A percentile compares a stretch with the other conserved stretches of the same genome.
phyloP scores from a whole-genome alignment of 805 yeast genomes.

The Yamadazyma philogaea region DNA sequence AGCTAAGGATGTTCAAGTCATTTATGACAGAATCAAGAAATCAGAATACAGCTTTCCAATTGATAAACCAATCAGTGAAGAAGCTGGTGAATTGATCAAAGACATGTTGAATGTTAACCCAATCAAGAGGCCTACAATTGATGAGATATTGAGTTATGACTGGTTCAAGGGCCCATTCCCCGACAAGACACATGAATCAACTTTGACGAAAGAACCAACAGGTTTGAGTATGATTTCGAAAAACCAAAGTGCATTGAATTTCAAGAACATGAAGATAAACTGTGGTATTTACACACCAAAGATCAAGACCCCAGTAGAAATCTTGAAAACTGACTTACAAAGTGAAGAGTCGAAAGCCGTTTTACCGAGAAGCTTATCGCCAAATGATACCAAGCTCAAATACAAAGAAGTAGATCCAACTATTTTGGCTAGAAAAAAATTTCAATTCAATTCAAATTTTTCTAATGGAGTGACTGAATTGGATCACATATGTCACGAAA shows the following conservation, averaged over 20 bases:
- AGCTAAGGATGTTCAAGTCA: conserved; percentile 87
- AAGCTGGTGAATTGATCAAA: conserved; percentile 69
- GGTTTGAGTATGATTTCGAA: conserved; percentile 50
- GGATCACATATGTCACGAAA: conserved; percentile 35
- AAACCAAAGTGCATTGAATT: conserved; percentile 64
- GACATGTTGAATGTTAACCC: conserved; percentile 80
- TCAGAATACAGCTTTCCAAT: conserved; percentile 79
- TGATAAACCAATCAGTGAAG: conserved; percentile 61
- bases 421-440: conserved; percentile 26
- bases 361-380: conserved; percentile 86
- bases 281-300: conserved; percentile 60
- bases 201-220: conserved; percentile 63
- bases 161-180: conserved; percentile 93
- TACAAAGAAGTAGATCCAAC: conserved; percentile 65
- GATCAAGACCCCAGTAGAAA: conserved; percentile 63
- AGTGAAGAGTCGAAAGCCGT: conserved; percentile 66
- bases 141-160: conserved; percentile 72
- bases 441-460: conserved; percentile 39
- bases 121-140: conserved; percentile 71
- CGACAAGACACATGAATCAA: conserved; percentile 55
- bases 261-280: conserved; percentile 58
- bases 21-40: conserved; percentile 85
- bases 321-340: conserved; percentile 64
- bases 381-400: conserved; percentile 85
- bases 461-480: conserved; percentile 37